These are phyloP conservation scores for Lagenidium sp. DNA, from an alignment of 352 stramenopile species.

Conservation along the genomic window DNA sequence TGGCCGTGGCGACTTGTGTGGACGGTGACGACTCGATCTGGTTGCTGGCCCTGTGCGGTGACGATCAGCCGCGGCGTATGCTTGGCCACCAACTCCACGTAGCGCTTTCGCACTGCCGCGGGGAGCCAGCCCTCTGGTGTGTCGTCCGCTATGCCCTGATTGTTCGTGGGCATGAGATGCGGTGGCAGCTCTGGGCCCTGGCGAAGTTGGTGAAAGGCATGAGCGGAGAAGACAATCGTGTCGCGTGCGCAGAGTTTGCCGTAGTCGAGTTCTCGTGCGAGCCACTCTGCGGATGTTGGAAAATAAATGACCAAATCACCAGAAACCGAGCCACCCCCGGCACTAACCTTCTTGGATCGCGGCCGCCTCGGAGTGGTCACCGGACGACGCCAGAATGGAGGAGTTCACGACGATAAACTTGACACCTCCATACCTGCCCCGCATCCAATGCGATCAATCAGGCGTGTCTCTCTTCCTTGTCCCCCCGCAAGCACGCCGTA, in stretches of 20 bases:
- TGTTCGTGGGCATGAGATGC: constrained; percentile 4
- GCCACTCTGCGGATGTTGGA: constrained; percentile 37
- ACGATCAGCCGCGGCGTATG: constrained; percentile 11
- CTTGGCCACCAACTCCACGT: constrained; percentile 6
- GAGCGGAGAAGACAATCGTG: constrained; percentile 39
- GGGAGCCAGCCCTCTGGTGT: no score
- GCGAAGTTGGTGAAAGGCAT: constrained; percentile 13
- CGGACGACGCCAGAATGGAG: constrained; percentile 20
- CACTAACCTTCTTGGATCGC: constrained; percentile 42
- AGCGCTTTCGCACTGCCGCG: constrained; percentile 5
- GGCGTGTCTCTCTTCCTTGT: no score
- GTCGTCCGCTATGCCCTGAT: constrained; percentile 15
- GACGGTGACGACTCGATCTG: constrained; percentile 25
- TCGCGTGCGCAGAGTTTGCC: constrained; percentile 69
- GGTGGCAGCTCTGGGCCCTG: constrained; percentile 15
- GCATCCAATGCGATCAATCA: no score
- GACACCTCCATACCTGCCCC: constrained; percentile 58
- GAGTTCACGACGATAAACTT: constrained; percentile 78
- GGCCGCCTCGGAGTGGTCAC: constrained; percentile 19
- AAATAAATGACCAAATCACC: not conserved
- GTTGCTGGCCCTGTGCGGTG: constrained; percentile 6
- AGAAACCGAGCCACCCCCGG: not conserved
- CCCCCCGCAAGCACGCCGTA: no score
- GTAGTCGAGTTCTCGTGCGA: constrained; percentile 69
- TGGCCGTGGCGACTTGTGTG: constrained; percentile 15